phyloP scores from a whole-genome alignment of 768 basidiomycete species.

The Auricularia sp. region DNA sequence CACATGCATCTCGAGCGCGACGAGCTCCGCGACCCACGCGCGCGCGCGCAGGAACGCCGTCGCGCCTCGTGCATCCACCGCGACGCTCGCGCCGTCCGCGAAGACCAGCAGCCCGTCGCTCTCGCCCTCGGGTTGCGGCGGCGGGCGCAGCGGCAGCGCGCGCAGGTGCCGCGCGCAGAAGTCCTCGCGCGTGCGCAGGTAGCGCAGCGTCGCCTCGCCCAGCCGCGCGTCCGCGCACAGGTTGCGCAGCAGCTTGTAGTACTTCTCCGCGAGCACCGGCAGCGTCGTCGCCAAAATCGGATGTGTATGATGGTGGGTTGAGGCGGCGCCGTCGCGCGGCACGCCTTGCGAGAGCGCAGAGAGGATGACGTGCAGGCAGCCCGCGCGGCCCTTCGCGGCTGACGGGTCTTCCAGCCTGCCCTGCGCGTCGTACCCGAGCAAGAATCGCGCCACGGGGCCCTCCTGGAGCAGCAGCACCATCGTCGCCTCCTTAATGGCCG shows the following conservation, averaged over 20 bases:
- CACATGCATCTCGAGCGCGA: conserved; percentile 81
- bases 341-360: conserved; percentile 67
- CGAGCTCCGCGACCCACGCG: conserved; percentile 75
- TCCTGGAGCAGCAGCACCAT: conserved; percentile 76
- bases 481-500: conserved; percentile 65
- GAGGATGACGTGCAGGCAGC: conserved; percentile 74
- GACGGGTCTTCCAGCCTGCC: conserved; percentile 70
- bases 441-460: conserved; percentile 81
- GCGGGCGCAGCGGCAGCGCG: conserved; percentile 48
- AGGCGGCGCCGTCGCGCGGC: conserved; percentile 38
- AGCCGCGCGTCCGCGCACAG: conserved; percentile 82
- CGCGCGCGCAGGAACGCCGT: conserved; percentile 73
- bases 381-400: conserved; percentile 56
- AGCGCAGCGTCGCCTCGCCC: conserved; percentile 70
- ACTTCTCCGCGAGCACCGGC: conserved; percentile 76
- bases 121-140: conserved; percentile 41
- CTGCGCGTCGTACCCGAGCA: conserved; percentile 64
- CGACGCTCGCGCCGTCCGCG: conserved; percentile 56
- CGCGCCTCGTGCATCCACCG: conserved; percentile 57
- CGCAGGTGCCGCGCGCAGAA: conserved; percentile 85
- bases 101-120: conserved; percentile 54
- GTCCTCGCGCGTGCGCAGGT: conserved; percentile 78
- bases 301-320: conserved; percentile 20
- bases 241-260: conserved; percentile 74
- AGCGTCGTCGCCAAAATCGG: conserved; percentile 50